Percentiles rank a stretch among this genome's conserved stretches.
Conservation (phyloP, 306 rosid species). For the Acacia crassicarpa region DNA sequence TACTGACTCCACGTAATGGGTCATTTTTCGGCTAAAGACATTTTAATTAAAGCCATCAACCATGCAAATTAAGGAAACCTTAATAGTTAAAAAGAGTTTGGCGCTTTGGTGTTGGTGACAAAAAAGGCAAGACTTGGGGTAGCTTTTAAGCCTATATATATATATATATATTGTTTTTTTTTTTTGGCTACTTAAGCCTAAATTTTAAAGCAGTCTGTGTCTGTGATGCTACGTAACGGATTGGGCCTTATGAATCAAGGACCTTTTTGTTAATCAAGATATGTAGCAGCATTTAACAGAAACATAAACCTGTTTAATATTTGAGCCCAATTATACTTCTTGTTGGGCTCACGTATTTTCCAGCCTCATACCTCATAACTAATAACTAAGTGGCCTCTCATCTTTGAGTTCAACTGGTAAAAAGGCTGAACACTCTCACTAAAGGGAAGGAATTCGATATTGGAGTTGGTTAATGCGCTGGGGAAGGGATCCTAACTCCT, state of each 20-base stretch:
- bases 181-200: too few species aligned
- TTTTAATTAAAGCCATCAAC: background rate
- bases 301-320: background rate
- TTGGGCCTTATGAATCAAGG: background rate
- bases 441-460: too few species aligned
- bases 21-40: background rate
- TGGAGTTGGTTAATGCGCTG: too few species aligned
- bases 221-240: background rate
- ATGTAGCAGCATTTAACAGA: background rate
- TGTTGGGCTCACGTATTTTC: background rate
- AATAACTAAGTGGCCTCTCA: too few species aligned
- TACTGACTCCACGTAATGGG: background rate
- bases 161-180: too few species aligned
- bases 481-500: too few species aligned
- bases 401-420: too few species aligned
- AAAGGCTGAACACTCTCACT: too few species aligned
- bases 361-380: background rate
- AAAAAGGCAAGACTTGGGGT: background rate
- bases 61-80: background rate
- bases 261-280: background rate
- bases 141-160: background rate
- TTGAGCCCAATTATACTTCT: background rate
- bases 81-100: background rate
- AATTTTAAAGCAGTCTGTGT: background rate
- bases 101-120: background rate